Evolutionary conservation across 371 early-diverging fungal species (phyloP).

Genomic region (Chytridium lagenaria): DNA sequence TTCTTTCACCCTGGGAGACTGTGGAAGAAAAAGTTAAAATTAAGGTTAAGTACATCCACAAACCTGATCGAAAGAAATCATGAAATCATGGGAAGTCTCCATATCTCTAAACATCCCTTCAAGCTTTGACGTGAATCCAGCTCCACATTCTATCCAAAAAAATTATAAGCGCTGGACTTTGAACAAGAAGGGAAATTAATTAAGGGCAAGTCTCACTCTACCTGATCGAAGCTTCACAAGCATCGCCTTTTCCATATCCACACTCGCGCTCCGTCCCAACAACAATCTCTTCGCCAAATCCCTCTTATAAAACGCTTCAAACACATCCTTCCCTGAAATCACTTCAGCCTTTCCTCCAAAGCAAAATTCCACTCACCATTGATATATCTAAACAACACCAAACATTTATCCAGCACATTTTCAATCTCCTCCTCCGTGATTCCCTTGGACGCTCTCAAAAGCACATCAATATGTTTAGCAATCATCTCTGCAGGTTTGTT

Average conservation of each 20-base stretch:
- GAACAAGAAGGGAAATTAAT: not conserved
- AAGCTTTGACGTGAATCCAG: conserved; percentile 84
- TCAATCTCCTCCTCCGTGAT: conserved; percentile 72
- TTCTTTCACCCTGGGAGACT: conserved; percentile 31
- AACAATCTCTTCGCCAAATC: conserved; percentile 89
- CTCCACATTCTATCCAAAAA: conserved; percentile 81
- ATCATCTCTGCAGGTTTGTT: conserved; percentile 90
- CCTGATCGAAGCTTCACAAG: conserved; percentile 79
- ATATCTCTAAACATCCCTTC: conserved; percentile 80
- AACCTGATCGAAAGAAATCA: conserved; percentile 41
- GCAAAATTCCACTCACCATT: conserved; percentile 53
- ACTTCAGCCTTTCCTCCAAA: not conserved
- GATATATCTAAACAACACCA: conserved; percentile 87
- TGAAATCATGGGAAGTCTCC: conserved; percentile 45
- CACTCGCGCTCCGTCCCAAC: conserved; percentile 73
- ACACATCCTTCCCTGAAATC: conserved; percentile 80
- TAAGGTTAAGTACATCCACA: too few relatives aligned
- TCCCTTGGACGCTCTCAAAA: conserved; percentile 52
- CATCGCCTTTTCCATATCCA: conserved; percentile 85
- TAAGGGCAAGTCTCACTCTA: too few relatives aligned
- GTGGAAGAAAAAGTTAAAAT: too few relatives aligned
- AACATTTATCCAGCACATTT: conserved; percentile 65
- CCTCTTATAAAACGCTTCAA: conserved; percentile 94
- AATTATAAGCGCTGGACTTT: conserved; percentile 17
- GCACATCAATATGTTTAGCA: conserved; percentile 80